phyloP scores from a whole-genome alignment of 2,329 filamentous ascomycete species.

The Samsoniella hepiali region DNA sequence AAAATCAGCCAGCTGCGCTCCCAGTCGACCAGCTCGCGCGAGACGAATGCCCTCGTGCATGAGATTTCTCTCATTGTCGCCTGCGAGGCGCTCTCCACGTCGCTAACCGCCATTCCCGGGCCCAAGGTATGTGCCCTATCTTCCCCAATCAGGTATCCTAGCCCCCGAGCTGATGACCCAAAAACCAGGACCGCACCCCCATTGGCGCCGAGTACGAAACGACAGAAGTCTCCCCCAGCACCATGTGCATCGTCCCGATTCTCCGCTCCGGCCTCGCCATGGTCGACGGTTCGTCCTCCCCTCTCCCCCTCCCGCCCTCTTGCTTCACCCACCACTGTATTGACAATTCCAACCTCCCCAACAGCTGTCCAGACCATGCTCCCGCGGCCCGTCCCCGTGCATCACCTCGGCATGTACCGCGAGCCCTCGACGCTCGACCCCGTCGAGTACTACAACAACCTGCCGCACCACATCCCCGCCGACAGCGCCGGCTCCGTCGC shows the following conservation, averaged over 20 bases:
- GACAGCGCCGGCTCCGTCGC: constrained; percentile 39
- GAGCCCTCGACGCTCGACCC: constrained; percentile 83
- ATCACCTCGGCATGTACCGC: constrained; percentile 93
- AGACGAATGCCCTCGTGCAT: constrained; percentile 78
- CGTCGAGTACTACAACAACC: constrained; percentile 97
- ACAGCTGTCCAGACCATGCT: constrained; percentile 82
- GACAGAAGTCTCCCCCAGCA: constrained; percentile 58
- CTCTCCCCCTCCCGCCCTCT: too few relatives aligned
- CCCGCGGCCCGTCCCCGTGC: constrained; percentile 73
- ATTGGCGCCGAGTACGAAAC: constrained; percentile 73
- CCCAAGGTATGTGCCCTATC: constrained; percentile 55
- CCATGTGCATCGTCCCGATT: constrained; percentile 83
- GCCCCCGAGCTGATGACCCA: background rate
- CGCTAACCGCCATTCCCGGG: constrained; percentile 54
- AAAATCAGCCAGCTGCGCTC: constrained; percentile 91
- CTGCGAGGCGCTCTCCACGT: constrained; percentile 71
- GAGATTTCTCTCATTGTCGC: constrained; percentile 82
- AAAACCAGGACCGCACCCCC: constrained; percentile 66
- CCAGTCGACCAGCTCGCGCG: constrained; percentile 62
- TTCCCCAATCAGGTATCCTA: constrained; percentile 3
- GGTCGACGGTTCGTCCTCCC: constrained; percentile 64
- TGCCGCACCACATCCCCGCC: constrained; percentile 65
- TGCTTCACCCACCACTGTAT: too few relatives aligned
- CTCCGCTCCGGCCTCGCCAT: constrained; percentile 89
- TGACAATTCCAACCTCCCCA: too few relatives aligned